Evolutionary conservation across 441 rosid species (phyloP).

Genomic region (Pelargonium citronellum): DNA sequence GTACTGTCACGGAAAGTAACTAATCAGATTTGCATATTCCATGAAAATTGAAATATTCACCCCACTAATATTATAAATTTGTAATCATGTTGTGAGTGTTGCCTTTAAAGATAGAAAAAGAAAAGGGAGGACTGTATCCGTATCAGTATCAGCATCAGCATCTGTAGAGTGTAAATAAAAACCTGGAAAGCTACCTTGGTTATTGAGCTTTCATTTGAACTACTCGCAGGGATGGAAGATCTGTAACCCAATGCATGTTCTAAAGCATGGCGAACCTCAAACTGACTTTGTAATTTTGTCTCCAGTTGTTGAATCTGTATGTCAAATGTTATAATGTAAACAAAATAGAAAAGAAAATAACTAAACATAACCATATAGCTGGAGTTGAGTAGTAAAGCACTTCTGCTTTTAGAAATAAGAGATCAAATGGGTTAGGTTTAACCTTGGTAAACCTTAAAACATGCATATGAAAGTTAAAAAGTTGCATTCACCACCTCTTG

Average conservation of each 20-base stretch:
- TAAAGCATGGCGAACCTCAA: conserved; percentile 60
- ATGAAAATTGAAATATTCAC: not conserved
- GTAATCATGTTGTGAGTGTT: too few relatives aligned
- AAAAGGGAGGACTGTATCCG: not conserved
- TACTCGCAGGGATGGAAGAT: conserved; percentile 30
- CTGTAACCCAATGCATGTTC: conserved; percentile 74
- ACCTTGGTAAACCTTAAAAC: too few relatives aligned
- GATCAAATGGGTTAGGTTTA: too few relatives aligned
- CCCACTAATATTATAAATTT: too few relatives aligned
- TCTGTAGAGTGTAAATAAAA: too few relatives aligned
- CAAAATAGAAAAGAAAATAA: not conserved
- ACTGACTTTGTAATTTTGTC: conserved; percentile 69
- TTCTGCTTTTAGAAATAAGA: too few relatives aligned
- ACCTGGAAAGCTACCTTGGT: conserved; percentile 48
- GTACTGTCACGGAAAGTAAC: not conserved
- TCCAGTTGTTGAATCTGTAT: conserved; percentile 82
- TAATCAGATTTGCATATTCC: not conserved
- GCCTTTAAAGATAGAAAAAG: not conserved
- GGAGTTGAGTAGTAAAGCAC: too few relatives aligned
- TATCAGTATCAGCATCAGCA: too few relatives aligned
- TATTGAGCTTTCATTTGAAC: conserved; percentile 35
- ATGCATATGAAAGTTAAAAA: not conserved
- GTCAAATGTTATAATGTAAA: conserved; percentile 8
- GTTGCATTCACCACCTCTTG: not conserved
- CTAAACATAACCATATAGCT: not conserved